Percentiles rank a stretch among this genome's conserved stretches.
phyloP scores from a whole-genome alignment of 2,329 filamentous ascomycete species.

The Zalaria obscura region DNA sequence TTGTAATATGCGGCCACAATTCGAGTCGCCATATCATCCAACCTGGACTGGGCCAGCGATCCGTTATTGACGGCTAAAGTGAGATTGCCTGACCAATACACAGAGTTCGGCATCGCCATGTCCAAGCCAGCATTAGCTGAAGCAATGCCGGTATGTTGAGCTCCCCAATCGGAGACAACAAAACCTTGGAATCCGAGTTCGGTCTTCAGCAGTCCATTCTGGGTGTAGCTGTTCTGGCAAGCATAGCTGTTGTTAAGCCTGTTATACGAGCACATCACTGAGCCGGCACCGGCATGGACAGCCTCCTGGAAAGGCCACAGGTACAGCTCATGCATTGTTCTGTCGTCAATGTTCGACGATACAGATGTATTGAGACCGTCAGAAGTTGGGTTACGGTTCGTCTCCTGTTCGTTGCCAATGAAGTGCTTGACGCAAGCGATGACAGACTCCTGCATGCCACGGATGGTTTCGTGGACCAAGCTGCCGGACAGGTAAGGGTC shows the following conservation, averaged over 20 bases:
- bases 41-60: constrained; percentile 37
- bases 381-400: constrained; percentile 29
- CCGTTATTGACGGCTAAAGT: constrained; percentile 46
- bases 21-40: constrained; percentile 47
- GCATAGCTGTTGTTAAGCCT: constrained; percentile 31
- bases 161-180: constrained; percentile 55
- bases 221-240: constrained; percentile 54
- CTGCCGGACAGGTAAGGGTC: constrained; percentile 51
- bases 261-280: constrained; percentile 36
- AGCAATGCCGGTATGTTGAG: constrained; percentile 44
- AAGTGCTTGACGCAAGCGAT: constrained; percentile 45
- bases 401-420: constrained; percentile 36
- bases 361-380: constrained; percentile 14
- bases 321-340: constrained; percentile 55
- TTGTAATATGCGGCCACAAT: constrained; percentile 42
- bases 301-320: constrained; percentile 41
- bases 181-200: constrained; percentile 61
- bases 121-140: constrained; percentile 51
- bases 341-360: constrained; percentile 45
- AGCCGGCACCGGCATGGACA: constrained; percentile 31
- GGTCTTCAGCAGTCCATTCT: constrained; percentile 58
- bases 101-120: constrained; percentile 49
- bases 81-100: constrained; percentile 27
- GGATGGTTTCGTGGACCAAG: constrained; percentile 35
- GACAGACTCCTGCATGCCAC: constrained; percentile 43